Base-by-base conservation (phyloP, 805 yeast species). In the Candida berthetii region DNA sequence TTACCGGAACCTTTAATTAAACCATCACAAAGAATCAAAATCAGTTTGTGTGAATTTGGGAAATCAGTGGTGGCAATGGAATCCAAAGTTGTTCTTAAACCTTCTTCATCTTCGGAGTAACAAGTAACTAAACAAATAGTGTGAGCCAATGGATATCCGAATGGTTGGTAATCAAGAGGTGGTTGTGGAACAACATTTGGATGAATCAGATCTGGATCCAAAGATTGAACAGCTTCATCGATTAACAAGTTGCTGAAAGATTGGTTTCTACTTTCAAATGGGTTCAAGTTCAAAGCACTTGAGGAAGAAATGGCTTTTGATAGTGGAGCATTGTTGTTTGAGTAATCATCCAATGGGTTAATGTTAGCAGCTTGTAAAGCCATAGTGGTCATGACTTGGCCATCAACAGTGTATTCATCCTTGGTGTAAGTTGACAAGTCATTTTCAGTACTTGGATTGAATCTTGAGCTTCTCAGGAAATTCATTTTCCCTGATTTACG, bases 61-160 rank as follows among this genome's bases (percentile, higher is more conserved):
- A 85, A 93, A 48, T 88, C 96, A 1, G 97, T 88, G 1, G 96
- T 87, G n/a, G 96, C 86, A 39, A 93, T 60, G 2, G 98, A 91
- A 61, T 93, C 98, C 48, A 91, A 62, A 0, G 98, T 89, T 1
- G 91, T 79, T 54, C 98, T 74, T 43, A 93, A 63, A 47, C 95
- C 96, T 11, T 72, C 83, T 50, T 78, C 85, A 59, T 88, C 95
- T 66, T 93, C 99, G 2, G 97, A 89, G 58, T 93, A 93, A 57
- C 97, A 91, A 1, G 99, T 93, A 9, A 93, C 95, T 44, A 84
- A 68, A 50, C 82, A 79, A 53, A 85, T 74, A 0, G 80, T 71
- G 52, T 85, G 93, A 14, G 83, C 70, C 51, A 93, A 72, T 14
- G 99, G 88, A 53, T 68, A 87, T 0, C 81, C 84, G 62, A 74